These are phyloP conservation scores for Botrytis hyacinthi DNA, from an alignment of 2,329 filamentous ascomycete genomes.

Conservation along the genomic window DNA sequence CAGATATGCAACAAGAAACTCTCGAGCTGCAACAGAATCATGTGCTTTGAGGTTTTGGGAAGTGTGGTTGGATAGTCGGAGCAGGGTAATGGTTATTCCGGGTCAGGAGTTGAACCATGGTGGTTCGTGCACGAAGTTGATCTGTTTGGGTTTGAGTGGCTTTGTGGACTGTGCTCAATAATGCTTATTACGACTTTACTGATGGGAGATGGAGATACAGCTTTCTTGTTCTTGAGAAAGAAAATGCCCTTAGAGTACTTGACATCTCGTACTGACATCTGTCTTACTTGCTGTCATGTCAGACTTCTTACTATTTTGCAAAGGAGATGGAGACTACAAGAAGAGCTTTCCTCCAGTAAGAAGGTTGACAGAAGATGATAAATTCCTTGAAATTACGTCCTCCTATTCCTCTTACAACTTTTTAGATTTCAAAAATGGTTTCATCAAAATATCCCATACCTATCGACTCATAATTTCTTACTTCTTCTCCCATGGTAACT, in stretches of 20 bases:
- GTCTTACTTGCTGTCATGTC: neutral
- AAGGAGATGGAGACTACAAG: neutral
- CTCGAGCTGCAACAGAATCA: neutral
- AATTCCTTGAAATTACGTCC: no score
- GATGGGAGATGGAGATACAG: neutral
- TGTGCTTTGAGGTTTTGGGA: neutral
- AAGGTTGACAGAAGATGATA: neutral
- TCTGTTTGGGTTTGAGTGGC: neutral
- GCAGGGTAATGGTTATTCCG: neutral
- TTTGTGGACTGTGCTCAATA: neutral
- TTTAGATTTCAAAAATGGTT: neutral
- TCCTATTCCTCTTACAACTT: neutral
- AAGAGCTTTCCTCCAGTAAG: neutral
- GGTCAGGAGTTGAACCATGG: neutral
- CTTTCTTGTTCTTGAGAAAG: neutral
- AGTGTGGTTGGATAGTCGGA: neutral
- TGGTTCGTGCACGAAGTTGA: neutral
- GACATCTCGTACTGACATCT: neutral
- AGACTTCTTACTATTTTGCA: neutral
- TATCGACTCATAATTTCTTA: no score
- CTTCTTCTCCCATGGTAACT: neutral
- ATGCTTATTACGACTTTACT: neutral
- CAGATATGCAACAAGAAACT: neutral
- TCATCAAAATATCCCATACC: neutral
- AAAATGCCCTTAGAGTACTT: fast-evolving